Conservation (phyloP, 78 protist species). For the Dictyostelium brefeldianum region DNA sequence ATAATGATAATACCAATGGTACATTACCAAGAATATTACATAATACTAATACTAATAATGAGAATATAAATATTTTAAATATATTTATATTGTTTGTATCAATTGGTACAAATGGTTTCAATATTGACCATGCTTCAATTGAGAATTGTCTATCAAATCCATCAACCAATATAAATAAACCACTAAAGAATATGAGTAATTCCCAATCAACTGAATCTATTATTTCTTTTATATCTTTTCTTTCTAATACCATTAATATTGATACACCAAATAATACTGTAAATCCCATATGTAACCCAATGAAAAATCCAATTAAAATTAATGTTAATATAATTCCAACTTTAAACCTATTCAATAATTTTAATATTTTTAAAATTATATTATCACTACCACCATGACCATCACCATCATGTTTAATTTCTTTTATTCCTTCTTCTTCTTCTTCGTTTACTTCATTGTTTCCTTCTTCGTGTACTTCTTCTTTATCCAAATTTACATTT, state of each 20-base stretch:
- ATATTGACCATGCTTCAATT: constrained; percentile 12
- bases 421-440: neutral
- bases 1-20: constrained; percentile 48
- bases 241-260: constrained; percentile 16
- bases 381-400: neutral
- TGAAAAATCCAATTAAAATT: constrained; percentile 35
- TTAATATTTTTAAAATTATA: neutral
- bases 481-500: neutral
- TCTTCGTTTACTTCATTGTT: neutral
- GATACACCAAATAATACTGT: constrained; percentile 47
- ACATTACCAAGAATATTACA: constrained; percentile 49
- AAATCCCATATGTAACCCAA: constrained; percentile 65
- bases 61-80: constrained; percentile 27
- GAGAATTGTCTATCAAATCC: constrained; percentile 67
- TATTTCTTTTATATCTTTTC: constrained; percentile 25
- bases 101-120: constrained; percentile 31
- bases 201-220: constrained; percentile 43
- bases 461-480: neutral
- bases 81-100: neutral
- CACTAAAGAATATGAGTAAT: constrained; percentile 38
- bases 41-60: neutral
- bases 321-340: neutral
- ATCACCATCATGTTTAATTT: neutral
- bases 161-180: constrained; percentile 51
- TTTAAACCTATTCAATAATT: neutral